These are phyloP conservation scores for Saitozyma sp. DNA, from an alignment of 768 basidiomycete species.

Conservation along the genomic window DNA sequence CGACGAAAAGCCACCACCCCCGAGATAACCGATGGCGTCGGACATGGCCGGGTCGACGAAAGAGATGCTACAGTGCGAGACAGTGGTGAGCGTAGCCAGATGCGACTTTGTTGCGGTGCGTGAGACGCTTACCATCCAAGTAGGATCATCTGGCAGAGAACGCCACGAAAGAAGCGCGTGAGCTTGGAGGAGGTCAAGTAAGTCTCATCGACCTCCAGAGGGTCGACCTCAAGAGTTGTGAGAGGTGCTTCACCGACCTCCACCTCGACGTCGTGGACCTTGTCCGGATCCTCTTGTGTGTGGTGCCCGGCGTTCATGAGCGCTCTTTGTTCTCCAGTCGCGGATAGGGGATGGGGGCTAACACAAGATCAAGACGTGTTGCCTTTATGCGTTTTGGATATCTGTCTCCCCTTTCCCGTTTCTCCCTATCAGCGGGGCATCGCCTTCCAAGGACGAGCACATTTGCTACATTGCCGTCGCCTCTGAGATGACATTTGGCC, in stretches of 20 bases:
- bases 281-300: neutral
- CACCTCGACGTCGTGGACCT: neutral
- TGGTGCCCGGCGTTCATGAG: no score
- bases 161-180: slow-evolving; percentile 11
- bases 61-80: slow-evolving; percentile 6
- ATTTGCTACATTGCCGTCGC: no score
- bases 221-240: neutral
- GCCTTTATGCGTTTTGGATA: no score
- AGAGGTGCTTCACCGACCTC: neutral
- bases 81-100: neutral
- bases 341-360: no score
- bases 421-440: no score
- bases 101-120: neutral
- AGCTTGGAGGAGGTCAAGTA: slow-evolving; percentile 6
- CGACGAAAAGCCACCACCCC: slow-evolving; percentile 33
- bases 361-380: no score
- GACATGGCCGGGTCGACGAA: slow-evolving; percentile 28
- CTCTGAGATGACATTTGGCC: no score
- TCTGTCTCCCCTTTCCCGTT: no score
- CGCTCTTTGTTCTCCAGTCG: no score
- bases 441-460: no score
- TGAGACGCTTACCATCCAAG: slow-evolving; percentile 1
- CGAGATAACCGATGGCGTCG: slow-evolving; percentile 30
- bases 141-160: slow-evolving; percentile 20
- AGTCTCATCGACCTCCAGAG: slow-evolving; percentile 1